These are phyloP conservation scores for Eremomyces bilateralis DNA, from an alignment of 495 filamentous ascomycete species.

Conservation along the genomic window DNA sequence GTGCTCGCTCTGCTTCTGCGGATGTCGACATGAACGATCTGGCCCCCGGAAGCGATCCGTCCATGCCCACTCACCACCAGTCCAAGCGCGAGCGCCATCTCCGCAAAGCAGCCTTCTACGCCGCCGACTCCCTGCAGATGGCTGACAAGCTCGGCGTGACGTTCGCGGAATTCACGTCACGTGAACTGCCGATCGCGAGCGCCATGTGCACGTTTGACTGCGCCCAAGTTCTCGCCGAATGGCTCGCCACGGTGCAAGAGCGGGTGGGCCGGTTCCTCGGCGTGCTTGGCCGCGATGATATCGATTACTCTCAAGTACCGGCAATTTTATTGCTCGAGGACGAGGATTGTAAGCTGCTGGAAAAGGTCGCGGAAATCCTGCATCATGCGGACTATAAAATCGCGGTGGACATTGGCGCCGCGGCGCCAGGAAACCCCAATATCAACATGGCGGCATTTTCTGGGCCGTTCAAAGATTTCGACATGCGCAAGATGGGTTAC, in stretches of 20 bases:
- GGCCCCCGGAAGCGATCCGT: slow-evolving; percentile 21
- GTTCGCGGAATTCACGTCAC: slow-evolving; percentile 64
- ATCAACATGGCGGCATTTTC: slow-evolving; percentile 17
- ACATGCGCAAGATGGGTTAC: slow-evolving; percentile 47
- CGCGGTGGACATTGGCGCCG: slow-evolving; percentile 10
- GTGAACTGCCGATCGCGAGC: slow-evolving; percentile 82
- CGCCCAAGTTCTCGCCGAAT: slow-evolving; percentile 90
- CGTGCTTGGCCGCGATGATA: slow-evolving; percentile 60
- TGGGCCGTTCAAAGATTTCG: slow-evolving; percentile 32
- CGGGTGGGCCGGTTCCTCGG: slow-evolving; percentile 77
- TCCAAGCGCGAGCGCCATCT: slow-evolving; percentile 67
- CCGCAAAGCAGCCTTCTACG: slow-evolving; percentile 84
- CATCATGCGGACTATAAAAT: slow-evolving; percentile 63
- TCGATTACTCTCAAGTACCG: slow-evolving; percentile 55
- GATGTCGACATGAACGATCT: slow-evolving; percentile 13
- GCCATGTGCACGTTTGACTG: slow-evolving; percentile 91
- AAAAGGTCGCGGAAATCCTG: slow-evolving; percentile 68
- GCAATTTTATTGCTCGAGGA: slow-evolving; percentile 80
- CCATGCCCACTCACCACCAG: slow-evolving; percentile 21
- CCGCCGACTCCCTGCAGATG: slow-evolving; percentile 79
- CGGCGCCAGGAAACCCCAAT: background rate
- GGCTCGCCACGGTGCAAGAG: slow-evolving; percentile 87
- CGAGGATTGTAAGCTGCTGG: slow-evolving; percentile 71
- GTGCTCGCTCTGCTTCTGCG: no score
- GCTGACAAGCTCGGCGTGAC: slow-evolving; percentile 73